Conservation (phyloP, 371 early-diverging fungal genomes). For the Lichtheimia ramosa region DNA sequence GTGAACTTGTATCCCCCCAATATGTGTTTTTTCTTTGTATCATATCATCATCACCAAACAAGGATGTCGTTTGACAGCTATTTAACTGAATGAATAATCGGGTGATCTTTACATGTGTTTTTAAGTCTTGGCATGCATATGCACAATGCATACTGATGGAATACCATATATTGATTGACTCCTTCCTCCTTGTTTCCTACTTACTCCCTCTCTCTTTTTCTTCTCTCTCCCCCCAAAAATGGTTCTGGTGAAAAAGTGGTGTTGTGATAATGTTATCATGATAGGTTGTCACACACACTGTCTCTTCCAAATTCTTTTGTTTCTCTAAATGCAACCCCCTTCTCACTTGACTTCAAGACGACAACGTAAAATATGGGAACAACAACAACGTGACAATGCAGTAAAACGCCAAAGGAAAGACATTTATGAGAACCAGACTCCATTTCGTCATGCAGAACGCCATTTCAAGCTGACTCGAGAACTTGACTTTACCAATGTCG, state of each 20-base stretch:
- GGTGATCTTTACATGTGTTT: neutral
- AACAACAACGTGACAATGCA: conserved; percentile 27
- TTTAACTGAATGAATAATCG: too few species aligned
- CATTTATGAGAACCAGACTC: conserved; percentile 61
- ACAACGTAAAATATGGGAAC: conserved; percentile 43
- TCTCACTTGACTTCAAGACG: conserved; percentile 26
- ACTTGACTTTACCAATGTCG: conserved; percentile 55
- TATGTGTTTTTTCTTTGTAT: neutral
- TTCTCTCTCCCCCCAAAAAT: too few species aligned
- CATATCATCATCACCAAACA: neutral
- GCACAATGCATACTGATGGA: neutral
- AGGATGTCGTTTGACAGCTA: too few species aligned
- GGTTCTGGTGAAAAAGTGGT: too few species aligned
- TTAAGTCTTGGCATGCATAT: conserved; percentile 1
- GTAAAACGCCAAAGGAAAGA: conserved; percentile 20
- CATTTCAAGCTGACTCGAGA: conserved; percentile 62
- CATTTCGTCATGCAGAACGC: conserved; percentile 81
- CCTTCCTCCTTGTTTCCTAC: neutral
- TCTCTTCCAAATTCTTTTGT: too few species aligned
- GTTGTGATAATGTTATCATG: too few species aligned
- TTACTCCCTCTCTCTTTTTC: neutral
- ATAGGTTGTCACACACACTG: too few species aligned
- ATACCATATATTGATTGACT: neutral
- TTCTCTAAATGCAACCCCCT: neutral
- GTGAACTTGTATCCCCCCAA: neutral